A percentile compares a stretch with the other conserved stretches of the same genome.
phyloP scores from a whole-genome alignment of 129 eudicot species.

The Smallanthus sonchifolius region DNA sequence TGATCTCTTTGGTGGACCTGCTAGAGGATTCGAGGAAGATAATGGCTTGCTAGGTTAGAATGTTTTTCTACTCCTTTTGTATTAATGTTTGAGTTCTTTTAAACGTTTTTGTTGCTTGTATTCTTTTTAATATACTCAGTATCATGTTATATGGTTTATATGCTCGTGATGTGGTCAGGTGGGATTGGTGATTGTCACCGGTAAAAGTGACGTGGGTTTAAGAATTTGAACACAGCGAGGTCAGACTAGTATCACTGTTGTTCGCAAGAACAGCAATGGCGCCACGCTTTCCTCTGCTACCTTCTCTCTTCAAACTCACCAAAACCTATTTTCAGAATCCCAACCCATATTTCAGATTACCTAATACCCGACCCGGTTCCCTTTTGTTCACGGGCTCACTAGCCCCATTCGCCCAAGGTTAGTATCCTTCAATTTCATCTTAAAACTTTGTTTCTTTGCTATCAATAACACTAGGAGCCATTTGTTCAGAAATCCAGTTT shows the following conservation, averaged over 20 bases:
- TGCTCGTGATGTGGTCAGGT: too few species aligned
- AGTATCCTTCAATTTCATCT: conserved; percentile 5
- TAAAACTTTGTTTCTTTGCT: background rate
- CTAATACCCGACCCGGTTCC: conserved; percentile 9
- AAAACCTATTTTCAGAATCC: conserved; percentile 21
- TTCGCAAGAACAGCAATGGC: conserved; percentile 31
- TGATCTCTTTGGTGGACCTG: too few species aligned
- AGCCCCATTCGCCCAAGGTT: conserved; percentile 42
- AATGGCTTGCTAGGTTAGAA: too few species aligned
- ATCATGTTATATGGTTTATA: too few species aligned
- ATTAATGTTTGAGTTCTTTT: too few species aligned
- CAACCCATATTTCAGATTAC: conserved; percentile 11
- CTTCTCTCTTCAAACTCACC: conserved; percentile 29
- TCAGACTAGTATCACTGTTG: background rate
- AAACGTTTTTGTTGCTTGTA: too few species aligned
- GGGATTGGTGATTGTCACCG: too few species aligned
- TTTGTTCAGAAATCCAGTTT: background rate
- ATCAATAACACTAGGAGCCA: background rate
- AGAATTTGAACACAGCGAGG: conserved; percentile 4
- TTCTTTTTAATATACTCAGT: too few species aligned
- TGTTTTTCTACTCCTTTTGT: too few species aligned
- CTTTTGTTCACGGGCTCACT: conserved; percentile 5
- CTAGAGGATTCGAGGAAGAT: too few species aligned
- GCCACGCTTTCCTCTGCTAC: conserved; percentile 31
- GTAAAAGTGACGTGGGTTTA: too few species aligned